These are phyloP conservation scores for Leptographium radiaticola DNA, from an alignment of 2,329 filamentous ascomycete species.

Conservation along the genomic window DNA sequence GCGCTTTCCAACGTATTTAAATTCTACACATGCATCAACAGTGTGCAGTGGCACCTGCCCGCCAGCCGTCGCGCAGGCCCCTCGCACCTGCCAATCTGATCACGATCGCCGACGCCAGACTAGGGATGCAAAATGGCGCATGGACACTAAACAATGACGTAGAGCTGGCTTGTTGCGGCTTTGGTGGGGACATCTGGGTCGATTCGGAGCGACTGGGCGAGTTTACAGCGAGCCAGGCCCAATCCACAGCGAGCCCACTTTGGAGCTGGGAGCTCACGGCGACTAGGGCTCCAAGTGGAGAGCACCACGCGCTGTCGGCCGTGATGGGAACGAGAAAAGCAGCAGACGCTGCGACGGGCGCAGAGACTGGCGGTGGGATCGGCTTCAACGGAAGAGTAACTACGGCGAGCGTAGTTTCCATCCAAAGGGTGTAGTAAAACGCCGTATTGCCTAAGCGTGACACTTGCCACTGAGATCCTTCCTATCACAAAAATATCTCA, in stretches of 20 bases:
- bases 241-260: not conserved
- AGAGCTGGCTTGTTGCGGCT: not conserved
- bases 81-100: not conserved
- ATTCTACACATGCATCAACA: no score
- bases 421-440: not conserved
- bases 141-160: no score
- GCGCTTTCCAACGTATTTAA: no score
- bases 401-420: no score
- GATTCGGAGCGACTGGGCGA: not conserved
- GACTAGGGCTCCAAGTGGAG: not conserved
- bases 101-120: not conserved
- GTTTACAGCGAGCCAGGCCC: not conserved
- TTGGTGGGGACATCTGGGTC: not conserved
- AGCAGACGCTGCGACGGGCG: not conserved
- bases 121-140: not conserved
- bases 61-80: not conserved
- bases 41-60: not conserved
- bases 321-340: not conserved
- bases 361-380: not conserved
- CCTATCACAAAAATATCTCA: not conserved
- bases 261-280: no score
- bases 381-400: not conserved
- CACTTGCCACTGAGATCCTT: not conserved
- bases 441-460: not conserved
- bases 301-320: not conserved